Conservation (phyloP, 1,139 yeast species). For the Debaryomyces psychrophilus region DNA sequence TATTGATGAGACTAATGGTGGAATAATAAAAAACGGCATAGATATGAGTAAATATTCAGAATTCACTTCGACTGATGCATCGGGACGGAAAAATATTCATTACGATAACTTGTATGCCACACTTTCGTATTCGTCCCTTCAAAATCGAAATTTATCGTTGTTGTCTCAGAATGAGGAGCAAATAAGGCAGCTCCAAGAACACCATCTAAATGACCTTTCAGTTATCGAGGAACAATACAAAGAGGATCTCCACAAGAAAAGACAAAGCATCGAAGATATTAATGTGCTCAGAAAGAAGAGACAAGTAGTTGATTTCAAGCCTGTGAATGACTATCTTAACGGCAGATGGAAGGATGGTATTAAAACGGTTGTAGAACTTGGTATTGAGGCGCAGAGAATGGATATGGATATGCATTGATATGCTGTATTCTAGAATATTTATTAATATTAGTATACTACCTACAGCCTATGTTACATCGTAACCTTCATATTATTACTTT, state of each 20-base stretch:
- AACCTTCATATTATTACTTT: not conserved
- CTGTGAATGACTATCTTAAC: constrained; percentile 38
- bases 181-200: constrained; percentile 20
- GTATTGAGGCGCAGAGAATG: constrained; percentile 31
- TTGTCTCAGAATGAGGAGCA: constrained; percentile 25
- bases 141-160: constrained; percentile 32
- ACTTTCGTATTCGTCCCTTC: constrained; percentile 34
- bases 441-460: constrained; percentile 1
- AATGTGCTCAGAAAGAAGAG: constrained; percentile 33
- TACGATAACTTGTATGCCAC: constrained; percentile 34
- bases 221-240: constrained; percentile 22
- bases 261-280: constrained; percentile 35
- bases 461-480: not conserved
- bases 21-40: constrained; percentile 26
- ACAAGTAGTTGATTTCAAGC: constrained; percentile 38
- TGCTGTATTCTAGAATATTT: not conserved
- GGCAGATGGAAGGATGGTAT: constrained; percentile 46
- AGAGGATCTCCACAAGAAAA: constrained; percentile 27
- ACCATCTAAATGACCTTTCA: constrained; percentile 24
- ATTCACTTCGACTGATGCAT: constrained; percentile 16
- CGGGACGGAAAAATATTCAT: constrained; percentile 18
- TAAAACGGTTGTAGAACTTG: constrained; percentile 38
- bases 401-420: constrained; percentile 17
- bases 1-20: constrained; percentile 19
- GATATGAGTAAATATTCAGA: constrained; percentile 35